Evolutionary conservation across 441 rosid genomes (phyloP).

Genomic region (Bocquillonia castaneifolia): DNA sequence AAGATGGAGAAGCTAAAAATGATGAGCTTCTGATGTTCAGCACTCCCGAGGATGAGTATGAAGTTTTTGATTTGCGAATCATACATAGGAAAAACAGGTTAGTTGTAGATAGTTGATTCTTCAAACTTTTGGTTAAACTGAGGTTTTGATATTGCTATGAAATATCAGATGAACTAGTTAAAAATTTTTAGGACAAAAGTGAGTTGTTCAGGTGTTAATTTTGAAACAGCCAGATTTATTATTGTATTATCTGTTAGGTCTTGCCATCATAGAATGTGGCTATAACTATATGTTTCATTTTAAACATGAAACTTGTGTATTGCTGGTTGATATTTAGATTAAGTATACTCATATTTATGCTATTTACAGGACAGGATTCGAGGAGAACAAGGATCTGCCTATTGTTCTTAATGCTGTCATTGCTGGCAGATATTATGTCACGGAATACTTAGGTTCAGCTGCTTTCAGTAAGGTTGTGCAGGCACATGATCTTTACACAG

Average conservation of each 20-base stretch:
- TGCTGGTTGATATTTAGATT: slow-evolving; percentile 21
- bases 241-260: background rate
- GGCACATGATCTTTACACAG: slow-evolving; percentile 74
- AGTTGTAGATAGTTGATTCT: slow-evolving; percentile 15
- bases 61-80: slow-evolving; percentile 72
- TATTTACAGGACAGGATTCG: slow-evolving; percentile 84
- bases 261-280: slow-evolving; percentile 1
- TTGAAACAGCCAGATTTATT: background rate
- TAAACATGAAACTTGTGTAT: slow-evolving; percentile 21
- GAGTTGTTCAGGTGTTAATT: background rate
- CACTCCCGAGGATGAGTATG: slow-evolving; percentile 61
- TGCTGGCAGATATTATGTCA: slow-evolving; percentile 86
- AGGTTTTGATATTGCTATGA: background rate
- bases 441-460: slow-evolving; percentile 86
- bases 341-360: slow-evolving; percentile 24
- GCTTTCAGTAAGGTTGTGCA: slow-evolving; percentile 92
- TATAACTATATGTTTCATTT: slow-evolving; percentile 1
- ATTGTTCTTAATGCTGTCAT: slow-evolving; percentile 63
- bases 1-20: slow-evolving; percentile 25
- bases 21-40: slow-evolving; percentile 47
- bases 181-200: background rate
- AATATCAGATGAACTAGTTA: background rate
- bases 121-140: slow-evolving; percentile 2
- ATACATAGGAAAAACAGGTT: slow-evolving; percentile 91
- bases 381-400: slow-evolving; percentile 80